Percentiles rank a stretch among this genome's conserved stretches.
phyloP scores from a whole-genome alignment of 768 basidiomycete genomes.

The Calocera cornea region DNA sequence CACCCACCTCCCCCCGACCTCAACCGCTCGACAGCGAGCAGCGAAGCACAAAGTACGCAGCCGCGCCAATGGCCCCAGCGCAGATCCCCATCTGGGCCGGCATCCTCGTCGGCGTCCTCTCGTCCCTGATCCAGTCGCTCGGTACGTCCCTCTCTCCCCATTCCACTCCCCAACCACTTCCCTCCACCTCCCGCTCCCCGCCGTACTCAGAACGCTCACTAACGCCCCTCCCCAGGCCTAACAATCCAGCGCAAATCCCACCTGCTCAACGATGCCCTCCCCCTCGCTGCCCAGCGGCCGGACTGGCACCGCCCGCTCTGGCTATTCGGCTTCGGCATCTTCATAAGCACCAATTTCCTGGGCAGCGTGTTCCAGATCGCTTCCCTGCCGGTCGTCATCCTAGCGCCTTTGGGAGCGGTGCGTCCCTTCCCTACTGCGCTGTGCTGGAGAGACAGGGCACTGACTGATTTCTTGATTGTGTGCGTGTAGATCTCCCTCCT shows the following conservation, averaged over 20 bases:
- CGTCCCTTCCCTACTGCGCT: not conserved
- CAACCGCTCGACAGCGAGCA: too few species aligned
- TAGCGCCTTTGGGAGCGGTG: constrained; percentile 88
- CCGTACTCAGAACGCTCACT: not conserved
- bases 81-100: not conserved
- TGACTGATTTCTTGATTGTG: not conserved
- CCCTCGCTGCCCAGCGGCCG: constrained; percentile 45
- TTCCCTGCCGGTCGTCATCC: constrained; percentile 84
- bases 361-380: constrained; percentile 87
- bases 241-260: constrained; percentile 92
- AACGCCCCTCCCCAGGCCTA: constrained; percentile 48
- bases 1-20: too few species aligned
- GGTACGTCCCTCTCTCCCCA: constrained; percentile 24
- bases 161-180: not conserved
- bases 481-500: constrained; percentile 45
- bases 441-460: too few species aligned
- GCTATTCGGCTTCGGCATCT: constrained; percentile 75
- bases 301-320: constrained; percentile 80
- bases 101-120: constrained; percentile 47
- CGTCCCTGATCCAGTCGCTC: constrained; percentile 77
- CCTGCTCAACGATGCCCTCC: constrained; percentile 62
- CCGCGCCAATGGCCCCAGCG: not conserved
- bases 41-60: too few species aligned
- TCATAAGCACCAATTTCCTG: constrained; percentile 76
- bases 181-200: not conserved